These are phyloP conservation scores for Artomyces pyxidatus DNA, from an alignment of 768 basidiomycete genomes.

Conservation along the genomic window DNA sequence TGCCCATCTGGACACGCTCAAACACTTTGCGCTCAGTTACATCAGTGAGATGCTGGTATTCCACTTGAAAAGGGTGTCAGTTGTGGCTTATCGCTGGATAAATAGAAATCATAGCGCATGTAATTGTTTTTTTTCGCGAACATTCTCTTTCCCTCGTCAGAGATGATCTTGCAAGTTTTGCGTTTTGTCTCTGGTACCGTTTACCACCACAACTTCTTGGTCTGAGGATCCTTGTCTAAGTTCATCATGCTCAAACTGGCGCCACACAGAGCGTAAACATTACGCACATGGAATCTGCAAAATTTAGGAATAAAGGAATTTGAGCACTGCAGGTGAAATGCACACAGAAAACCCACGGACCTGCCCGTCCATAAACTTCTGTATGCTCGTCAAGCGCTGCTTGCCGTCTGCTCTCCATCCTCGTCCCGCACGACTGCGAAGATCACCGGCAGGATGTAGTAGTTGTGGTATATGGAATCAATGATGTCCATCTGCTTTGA, in stretches of 20 bases:
- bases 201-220: slow-evolving; percentile 56
- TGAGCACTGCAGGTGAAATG: background rate
- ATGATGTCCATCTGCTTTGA: slow-evolving; percentile 51
- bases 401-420: slow-evolving; percentile 39
- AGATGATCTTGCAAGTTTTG: slow-evolving; percentile 40
- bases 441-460: slow-evolving; percentile 43
- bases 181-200: slow-evolving; percentile 37
- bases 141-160: slow-evolving; percentile 38
- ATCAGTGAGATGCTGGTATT: slow-evolving; percentile 50
- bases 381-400: slow-evolving; percentile 40
- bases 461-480: slow-evolving; percentile 46
- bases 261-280: background rate
- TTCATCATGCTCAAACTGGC: slow-evolving; percentile 18
- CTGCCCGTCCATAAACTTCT: slow-evolving; percentile 40
- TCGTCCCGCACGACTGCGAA: slow-evolving; percentile 34
- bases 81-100: background rate
- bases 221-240: slow-evolving; percentile 44
- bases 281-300: slow-evolving; percentile 48
- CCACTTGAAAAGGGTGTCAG: slow-evolving; percentile 32
- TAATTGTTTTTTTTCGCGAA: slow-evolving; percentile 53
- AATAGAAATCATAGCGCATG: slow-evolving; percentile 41
- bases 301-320: background rate
- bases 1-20: slow-evolving; percentile 75
- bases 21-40: slow-evolving; percentile 70
- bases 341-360: too few relatives aligned